phyloP scores from a whole-genome alignment of 225 moss, liverwort and hornwort genomes.

The Asterella californica region DNA sequence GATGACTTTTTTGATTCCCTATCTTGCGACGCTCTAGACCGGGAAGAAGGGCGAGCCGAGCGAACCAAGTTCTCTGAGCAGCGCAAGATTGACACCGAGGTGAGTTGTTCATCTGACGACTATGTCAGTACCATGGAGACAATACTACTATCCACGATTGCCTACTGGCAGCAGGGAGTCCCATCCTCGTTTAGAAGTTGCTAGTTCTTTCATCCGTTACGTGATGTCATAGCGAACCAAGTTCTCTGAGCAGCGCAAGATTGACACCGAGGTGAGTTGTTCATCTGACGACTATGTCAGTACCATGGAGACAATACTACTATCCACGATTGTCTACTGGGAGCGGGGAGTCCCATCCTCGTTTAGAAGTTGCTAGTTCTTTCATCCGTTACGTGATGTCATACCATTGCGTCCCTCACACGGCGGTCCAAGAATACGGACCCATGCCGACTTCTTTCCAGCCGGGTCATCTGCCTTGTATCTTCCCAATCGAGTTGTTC shows the following conservation, averaged over 20 bases:
- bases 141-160: background rate
- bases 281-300: background rate
- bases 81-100: conserved; percentile 98
- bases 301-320: background rate
- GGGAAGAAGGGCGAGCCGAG: conserved; percentile 77
- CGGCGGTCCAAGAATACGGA: too few species aligned
- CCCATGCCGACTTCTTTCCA: too few species aligned
- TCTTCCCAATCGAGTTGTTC: too few species aligned
- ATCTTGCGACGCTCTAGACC: conserved; percentile 84
- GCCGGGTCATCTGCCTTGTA: too few species aligned
- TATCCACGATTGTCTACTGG: background rate
- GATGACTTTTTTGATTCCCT: conserved; percentile 96
- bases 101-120: conserved; percentile 18
- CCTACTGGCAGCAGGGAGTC: background rate
- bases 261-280: conserved; percentile 82
- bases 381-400: too few species aligned
- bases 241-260: conserved; percentile 95
- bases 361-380: too few species aligned
- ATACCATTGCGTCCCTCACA: too few species aligned
- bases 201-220: too few species aligned
- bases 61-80: conserved; percentile 95
- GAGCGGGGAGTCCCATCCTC: background rate
- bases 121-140: background rate
- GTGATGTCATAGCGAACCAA: conserved; percentile 93
- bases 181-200: too few species aligned